Percentiles rank a stretch among this genome's conserved stretches.
These are phyloP conservation scores for Diaporthe caulivora DNA, from an alignment of 2,329 filamentous ascomycete species.

Conservation along the genomic window DNA sequence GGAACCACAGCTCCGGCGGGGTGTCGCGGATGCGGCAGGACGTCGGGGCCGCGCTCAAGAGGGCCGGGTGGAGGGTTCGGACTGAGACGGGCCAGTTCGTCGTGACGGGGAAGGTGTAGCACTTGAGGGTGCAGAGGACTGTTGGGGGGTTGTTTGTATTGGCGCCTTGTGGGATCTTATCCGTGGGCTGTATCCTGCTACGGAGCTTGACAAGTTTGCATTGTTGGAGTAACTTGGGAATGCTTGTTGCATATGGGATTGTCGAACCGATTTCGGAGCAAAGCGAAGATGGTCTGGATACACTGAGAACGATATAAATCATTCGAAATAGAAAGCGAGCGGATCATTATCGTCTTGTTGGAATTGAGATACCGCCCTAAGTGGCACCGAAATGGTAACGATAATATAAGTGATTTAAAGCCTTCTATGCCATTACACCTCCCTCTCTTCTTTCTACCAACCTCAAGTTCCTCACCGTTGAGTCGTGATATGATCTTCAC, in stretches of 20 bases:
- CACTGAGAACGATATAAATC: background rate
- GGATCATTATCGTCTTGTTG: background rate
- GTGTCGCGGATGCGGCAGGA: conserved; percentile 82
- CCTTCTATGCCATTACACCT: too few species aligned
- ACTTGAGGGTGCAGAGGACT: background rate
- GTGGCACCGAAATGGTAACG: too few species aligned
- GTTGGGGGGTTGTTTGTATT: background rate
- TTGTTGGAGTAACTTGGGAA: conserved; percentile 11
- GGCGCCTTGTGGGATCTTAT: background rate
- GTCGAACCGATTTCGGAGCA: background rate
- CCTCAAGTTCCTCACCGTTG: too few species aligned
- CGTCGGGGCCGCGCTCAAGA: conserved; percentile 80
- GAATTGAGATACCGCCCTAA: background rate
- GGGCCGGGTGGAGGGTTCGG: conserved; percentile 87
- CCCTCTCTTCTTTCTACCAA: too few species aligned
- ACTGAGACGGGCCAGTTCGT: conserved; percentile 77
- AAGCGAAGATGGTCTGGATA: background rate
- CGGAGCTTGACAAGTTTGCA: background rate
- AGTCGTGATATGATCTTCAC: too few species aligned
- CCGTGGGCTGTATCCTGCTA: background rate
- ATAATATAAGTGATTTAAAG: too few species aligned
- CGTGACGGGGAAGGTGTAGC: conserved; percentile 67
- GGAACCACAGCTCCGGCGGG: conserved; percentile 82
- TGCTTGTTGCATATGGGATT: background rate
- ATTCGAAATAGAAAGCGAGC: background rate